phyloP scores from a whole-genome alignment of 345 rosid species.

The Raphanus sativus region DNA sequence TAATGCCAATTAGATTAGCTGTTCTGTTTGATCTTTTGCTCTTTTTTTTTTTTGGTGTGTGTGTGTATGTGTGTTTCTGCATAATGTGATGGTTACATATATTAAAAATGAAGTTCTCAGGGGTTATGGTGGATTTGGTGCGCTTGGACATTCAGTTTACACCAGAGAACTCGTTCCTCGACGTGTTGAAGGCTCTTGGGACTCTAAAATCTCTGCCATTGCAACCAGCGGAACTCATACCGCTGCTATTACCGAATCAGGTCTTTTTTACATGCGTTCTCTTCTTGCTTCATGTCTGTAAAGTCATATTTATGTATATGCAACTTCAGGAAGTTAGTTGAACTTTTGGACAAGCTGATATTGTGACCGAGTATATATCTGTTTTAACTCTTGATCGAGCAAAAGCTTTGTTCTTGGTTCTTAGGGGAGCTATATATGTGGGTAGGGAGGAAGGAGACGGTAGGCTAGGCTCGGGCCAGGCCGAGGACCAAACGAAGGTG shows the following conservation, averaged over 20 bases:
- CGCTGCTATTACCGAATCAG: constrained; percentile 79
- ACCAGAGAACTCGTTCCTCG: constrained; percentile 78
- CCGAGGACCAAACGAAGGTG: constrained; percentile 89
- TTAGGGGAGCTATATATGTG: constrained; percentile 81
- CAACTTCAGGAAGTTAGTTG: background rate
- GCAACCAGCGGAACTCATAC: constrained; percentile 89
- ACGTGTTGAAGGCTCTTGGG: constrained; percentile 74
- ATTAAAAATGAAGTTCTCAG: constrained; percentile 60
- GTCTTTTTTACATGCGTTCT: constrained; percentile 33
- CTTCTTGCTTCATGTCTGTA: constrained; percentile 1
- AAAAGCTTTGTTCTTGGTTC: constrained; percentile 17
- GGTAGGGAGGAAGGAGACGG: constrained; percentile 98
- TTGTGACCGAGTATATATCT: background rate
- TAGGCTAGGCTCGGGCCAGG: constrained; percentile 88
- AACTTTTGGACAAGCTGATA: background rate
- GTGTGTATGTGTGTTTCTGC: too few species aligned
- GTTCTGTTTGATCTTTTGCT: background rate
- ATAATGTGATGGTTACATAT: constrained; percentile 36
- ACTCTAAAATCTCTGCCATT: constrained; percentile 52
- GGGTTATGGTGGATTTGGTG: constrained; percentile 99
- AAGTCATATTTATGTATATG: background rate
- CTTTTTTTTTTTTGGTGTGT: too few species aligned
- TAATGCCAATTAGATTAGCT: background rate
- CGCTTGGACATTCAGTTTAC: constrained; percentile 89
- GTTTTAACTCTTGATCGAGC: background rate